Conservation (phyloP, 2,329 filamentous ascomycete species). For the Pseudogymnoascus sp. region DNA sequence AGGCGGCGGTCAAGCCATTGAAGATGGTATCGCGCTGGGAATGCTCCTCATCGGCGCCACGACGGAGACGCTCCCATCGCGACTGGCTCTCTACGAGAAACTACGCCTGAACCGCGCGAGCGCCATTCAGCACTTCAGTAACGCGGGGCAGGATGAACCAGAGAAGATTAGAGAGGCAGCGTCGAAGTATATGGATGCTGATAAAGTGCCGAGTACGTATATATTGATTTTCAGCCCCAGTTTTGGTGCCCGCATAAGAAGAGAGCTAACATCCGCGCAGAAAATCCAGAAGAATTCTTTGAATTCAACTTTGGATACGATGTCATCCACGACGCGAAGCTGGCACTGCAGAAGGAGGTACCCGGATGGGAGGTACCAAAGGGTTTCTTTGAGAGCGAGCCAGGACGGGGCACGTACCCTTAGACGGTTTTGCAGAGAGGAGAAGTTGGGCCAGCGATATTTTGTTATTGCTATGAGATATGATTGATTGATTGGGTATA, state of each 20-base stretch:
- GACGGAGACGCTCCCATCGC: conserved; percentile 16
- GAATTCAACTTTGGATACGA: conserved; percentile 27
- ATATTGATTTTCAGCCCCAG: not conserved
- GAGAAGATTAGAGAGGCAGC: conserved; percentile 27
- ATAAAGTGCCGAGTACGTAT: conserved; percentile 28
- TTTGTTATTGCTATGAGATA: not conserved
- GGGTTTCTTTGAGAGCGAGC: conserved; percentile 19
- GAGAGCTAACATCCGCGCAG: conserved; percentile 11
- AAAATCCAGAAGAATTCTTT: conserved; percentile 23
- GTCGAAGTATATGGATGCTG: conserved; percentile 21
- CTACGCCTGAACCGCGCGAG: conserved; percentile 28
- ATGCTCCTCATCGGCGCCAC: conserved; percentile 21
- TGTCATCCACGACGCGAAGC: conserved; percentile 16
- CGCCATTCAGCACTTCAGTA: conserved; percentile 34
- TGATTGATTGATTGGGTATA: not conserved
- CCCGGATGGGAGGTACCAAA: conserved; percentile 17
- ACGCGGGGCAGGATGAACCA: conserved; percentile 30
- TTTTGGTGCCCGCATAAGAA: not conserved
- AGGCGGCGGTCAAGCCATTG: conserved; percentile 30
- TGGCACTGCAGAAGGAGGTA: conserved; percentile 12
- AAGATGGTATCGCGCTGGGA: conserved; percentile 29
- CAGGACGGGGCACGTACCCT: conserved; percentile 17
- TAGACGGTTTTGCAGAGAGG: not conserved
- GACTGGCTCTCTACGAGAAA: conserved; percentile 27
- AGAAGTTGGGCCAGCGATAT: too few species aligned